These are phyloP conservation scores for Arabis hirsuta DNA, from an alignment of 345 rosid species.

Conservation along the genomic window DNA sequence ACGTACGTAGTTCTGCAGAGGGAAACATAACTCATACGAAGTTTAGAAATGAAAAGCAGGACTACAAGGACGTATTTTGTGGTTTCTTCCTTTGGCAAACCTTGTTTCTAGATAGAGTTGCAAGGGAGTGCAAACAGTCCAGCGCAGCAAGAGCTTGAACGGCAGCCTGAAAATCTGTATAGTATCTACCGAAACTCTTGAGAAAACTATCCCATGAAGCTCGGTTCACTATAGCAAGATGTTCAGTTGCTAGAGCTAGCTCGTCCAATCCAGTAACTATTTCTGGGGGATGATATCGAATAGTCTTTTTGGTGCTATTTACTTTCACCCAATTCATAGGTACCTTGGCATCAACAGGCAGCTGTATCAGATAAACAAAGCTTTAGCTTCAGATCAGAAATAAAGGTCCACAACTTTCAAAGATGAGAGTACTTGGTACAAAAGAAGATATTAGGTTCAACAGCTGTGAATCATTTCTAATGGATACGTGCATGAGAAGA, in stretches of 20 bases:
- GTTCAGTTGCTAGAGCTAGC: conserved; percentile 78
- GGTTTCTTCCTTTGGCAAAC: conserved; percentile 40
- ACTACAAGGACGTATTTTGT: conserved; percentile 10
- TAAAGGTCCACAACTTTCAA: conserved; percentile 9
- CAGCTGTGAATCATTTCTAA: conserved; percentile 20
- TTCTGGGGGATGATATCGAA: conserved; percentile 96
- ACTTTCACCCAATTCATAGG: conserved; percentile 84
- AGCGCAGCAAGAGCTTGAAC: conserved; percentile 85
- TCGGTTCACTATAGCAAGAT: conserved; percentile 65
- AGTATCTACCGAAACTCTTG: conserved; percentile 61
- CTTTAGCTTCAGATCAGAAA: conserved; percentile 27
- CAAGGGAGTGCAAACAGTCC: conserved; percentile 90
- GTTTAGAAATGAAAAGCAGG: conserved; percentile 16
- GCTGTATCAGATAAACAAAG: conserved; percentile 51
- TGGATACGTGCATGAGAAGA: conserved; percentile 7
- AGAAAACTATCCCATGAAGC: conserved; percentile 86
- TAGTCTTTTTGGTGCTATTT: conserved; percentile 80
- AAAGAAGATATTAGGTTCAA: conserved; percentile 3
- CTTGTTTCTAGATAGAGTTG: conserved; percentile 82
- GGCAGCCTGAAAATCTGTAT: conserved; percentile 75
- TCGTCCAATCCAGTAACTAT: conserved; percentile 73
- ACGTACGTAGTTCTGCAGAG: conserved; percentile 71
- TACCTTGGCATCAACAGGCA: conserved; percentile 69
- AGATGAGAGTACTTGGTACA: neutral
- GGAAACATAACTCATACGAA: neutral